Evolutionary conservation across 495 filamentous ascomycete genomes (phyloP).

Genomic region (Penicillium psychrofluorescens): DNA sequence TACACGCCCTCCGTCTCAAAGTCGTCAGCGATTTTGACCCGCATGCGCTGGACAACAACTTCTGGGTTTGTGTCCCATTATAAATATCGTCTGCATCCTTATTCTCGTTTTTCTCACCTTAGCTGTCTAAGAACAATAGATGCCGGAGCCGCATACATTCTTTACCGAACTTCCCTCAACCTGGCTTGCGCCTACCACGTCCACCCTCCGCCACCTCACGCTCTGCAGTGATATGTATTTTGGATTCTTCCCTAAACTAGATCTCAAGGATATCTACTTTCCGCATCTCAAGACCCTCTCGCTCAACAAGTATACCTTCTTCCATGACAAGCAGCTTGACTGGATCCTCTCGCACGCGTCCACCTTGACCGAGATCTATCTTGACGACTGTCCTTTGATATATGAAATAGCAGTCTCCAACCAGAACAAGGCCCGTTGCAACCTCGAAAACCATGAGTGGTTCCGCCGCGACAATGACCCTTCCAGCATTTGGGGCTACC

Average conservation of each 20-base stretch:
- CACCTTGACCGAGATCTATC: constrained; percentile 14
- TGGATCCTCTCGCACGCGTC: constrained; percentile 17
- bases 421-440: background rate
- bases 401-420: constrained; percentile 2
- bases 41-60: too few relatives aligned
- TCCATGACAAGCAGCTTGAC: constrained; percentile 17
- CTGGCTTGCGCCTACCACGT: constrained; percentile 15
- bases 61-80: too few relatives aligned
- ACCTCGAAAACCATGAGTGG: background rate
- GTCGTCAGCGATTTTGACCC: too few relatives aligned
- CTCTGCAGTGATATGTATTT: constrained; percentile 14
- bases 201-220: constrained; percentile 16
- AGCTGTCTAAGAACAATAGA: too few relatives aligned
- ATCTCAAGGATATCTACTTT: constrained; percentile 11
- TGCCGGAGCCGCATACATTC: too few relatives aligned
- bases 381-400: constrained; percentile 16
- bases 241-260: constrained; percentile 15
- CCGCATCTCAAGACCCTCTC: constrained; percentile 14
- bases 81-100: too few relatives aligned
- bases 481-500: background rate
- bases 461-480: background rate
- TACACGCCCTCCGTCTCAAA: too few relatives aligned
- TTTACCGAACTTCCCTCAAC: background rate
- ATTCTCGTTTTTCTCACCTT: too few relatives aligned
- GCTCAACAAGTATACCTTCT: constrained; percentile 16